Conservation (phyloP, 129 eudicot species). For the Apium graveolens region DNA sequence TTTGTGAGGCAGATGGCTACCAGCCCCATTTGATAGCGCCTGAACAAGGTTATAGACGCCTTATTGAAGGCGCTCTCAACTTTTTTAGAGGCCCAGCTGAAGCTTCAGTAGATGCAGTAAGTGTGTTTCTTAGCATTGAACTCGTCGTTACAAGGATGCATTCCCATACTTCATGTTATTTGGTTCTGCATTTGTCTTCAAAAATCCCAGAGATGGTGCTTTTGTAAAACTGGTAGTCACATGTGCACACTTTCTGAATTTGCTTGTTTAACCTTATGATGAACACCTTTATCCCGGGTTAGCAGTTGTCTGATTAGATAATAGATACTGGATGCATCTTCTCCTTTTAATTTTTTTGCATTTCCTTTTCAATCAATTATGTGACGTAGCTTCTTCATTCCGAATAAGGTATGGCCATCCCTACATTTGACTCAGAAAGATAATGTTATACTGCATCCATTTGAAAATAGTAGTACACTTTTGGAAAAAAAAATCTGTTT, state of each 20-base stretch:
- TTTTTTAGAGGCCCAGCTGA: slow-evolving; percentile 65
- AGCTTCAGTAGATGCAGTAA: slow-evolving; percentile 63
- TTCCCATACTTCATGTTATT: neutral
- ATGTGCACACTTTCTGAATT: neutral
- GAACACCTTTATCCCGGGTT: neutral
- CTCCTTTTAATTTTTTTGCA: neutral
- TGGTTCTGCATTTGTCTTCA: neutral
- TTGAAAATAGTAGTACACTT: too few relatives aligned
- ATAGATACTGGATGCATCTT: neutral
- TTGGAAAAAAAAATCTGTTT: too few relatives aligned
- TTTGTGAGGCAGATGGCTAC: slow-evolving; percentile 64
- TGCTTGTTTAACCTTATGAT: neutral
- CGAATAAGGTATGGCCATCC: neutral
- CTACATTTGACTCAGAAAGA: neutral
- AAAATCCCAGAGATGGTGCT: neutral
- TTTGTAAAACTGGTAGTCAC: neutral
- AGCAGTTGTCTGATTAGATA: neutral
- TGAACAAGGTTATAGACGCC: slow-evolving; percentile 63
- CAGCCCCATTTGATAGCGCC: slow-evolving; percentile 72
- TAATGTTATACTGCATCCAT: neutral
- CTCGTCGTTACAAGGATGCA: neutral
- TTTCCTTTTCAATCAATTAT: neutral
- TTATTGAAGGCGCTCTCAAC: slow-evolving; percentile 45
- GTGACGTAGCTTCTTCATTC: neutral
- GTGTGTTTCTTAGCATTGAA: slow-evolving; percentile 7